Conservation (phyloP, 164 flowering plant genomes). For the Paratinospora sagittata region DNA sequence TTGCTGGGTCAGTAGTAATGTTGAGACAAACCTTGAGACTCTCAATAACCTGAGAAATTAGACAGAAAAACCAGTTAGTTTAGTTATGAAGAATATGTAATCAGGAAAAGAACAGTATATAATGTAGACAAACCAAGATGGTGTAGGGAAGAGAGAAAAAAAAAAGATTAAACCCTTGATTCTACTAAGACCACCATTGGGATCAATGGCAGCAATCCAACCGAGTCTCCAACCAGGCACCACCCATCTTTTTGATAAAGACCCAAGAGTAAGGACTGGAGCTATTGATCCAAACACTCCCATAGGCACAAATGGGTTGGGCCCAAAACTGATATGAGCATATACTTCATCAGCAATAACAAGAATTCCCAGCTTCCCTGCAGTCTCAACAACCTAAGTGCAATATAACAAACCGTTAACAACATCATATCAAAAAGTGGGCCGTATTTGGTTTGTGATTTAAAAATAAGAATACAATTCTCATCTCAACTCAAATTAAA, state of each 20-base stretch:
- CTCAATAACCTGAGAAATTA: not conserved
- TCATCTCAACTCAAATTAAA: no score
- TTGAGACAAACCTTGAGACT: constrained; percentile 23
- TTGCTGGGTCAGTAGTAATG: constrained; percentile 64
- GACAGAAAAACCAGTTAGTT: not conserved
- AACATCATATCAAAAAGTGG: no score
- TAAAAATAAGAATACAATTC: no score
- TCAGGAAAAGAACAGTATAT: not conserved
- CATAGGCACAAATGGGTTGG: constrained; percentile 77
- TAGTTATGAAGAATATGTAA: not conserved
- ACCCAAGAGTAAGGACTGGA: constrained; percentile 81
- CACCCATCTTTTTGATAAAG: constrained; percentile 86
- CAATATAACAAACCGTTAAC: constrained; percentile 8
- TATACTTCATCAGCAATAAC: constrained; percentile 93
- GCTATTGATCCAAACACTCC: constrained; percentile 72
- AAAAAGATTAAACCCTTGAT: constrained; percentile 48
- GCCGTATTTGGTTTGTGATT: no score
- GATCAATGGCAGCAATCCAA: constrained; percentile 74
- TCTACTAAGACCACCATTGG: constrained; percentile 45
- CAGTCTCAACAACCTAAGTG: constrained; percentile 66
- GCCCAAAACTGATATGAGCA: constrained; percentile 75
- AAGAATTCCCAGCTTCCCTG: constrained; percentile 46
- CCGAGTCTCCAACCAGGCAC: constrained; percentile 97
- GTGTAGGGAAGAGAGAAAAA: not conserved
- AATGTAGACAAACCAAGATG: not conserved